Evolutionary conservation across 2,329 filamentous ascomycete species (phyloP), one percentile per base, ranked within the genome.

Genomic region (Tetracladium maxilliforme): DNA sequence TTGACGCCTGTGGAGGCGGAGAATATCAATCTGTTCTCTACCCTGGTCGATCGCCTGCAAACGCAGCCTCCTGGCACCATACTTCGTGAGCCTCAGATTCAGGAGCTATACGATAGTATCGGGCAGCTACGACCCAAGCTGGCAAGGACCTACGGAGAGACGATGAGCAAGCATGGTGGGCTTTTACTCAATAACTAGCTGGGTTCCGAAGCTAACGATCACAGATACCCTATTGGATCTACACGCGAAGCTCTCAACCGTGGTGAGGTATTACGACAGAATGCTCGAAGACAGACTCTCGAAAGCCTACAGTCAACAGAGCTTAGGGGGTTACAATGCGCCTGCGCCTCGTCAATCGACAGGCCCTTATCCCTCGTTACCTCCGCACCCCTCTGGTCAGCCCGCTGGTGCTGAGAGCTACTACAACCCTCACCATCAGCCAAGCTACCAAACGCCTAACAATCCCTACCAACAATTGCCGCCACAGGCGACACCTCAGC

Each of bases 131-230:
- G 90, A 24, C 90, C 90, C 2, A 98, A 98, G 49, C 61, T 98
- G 28, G 90, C 90, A 5, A 70, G 90, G 29, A 94, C 87, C 1
- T 94, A 95, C 45, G 90, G 90, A 28, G 90, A 98, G 56, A 94
- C 90, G 1, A 95, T 98, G 90, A 95, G 90, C 67, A 98, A 98
- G 52, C 90, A 95, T 49, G 86, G 82, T 82, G 57, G 46, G 70
- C 53, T 15, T 8, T 20, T 22, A 12, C 13, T 13, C 16, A n/a
- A 16, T 15, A 28, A 11, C 18, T 27, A 25, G 15, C 12, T 10
- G 14, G 14, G 26, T 9, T 26, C 12, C 21, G 20, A 21, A 17
- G 23, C 52, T 64, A 41, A 64, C 34, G 9, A 16, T 6, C 6
- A 13, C 33, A 90, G 86, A 98, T 47, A 90, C 87, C 1, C 63